Evolutionary conservation across 768 basidiomycete genomes (phyloP).

Genomic region (Podaxis rugospora): DNA sequence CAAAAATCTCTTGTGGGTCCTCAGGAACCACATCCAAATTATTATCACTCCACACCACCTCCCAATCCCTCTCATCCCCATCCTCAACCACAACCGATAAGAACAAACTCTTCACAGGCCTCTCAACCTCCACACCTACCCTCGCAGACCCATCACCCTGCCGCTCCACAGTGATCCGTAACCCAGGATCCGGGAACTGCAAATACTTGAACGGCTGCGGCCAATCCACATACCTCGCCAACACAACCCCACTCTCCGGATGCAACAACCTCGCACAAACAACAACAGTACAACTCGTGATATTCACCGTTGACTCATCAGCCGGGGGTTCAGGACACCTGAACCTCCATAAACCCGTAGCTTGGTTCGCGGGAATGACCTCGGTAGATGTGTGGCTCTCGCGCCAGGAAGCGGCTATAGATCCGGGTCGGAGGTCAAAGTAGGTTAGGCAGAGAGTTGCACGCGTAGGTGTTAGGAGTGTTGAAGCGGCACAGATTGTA

Average conservation of each 20-base stretch:
- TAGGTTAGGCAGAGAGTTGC: slow-evolving; percentile 51
- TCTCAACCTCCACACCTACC: slow-evolving; percentile 38
- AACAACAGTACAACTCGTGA: slow-evolving; percentile 47
- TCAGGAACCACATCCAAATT: slow-evolving; percentile 80
- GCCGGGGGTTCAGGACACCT: slow-evolving; percentile 45
- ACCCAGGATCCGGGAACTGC: slow-evolving; percentile 49
- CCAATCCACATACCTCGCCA: slow-evolving; percentile 72
- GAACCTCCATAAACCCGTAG: slow-evolving; percentile 68
- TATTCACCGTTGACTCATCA: slow-evolving; percentile 29
- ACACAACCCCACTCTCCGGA: slow-evolving; percentile 42
- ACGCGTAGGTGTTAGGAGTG: slow-evolving; percentile 39
- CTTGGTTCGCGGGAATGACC: slow-evolving; percentile 58
- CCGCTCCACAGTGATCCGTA: slow-evolving; percentile 37
- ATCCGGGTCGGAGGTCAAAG: slow-evolving; percentile 48
- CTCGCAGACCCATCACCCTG: slow-evolving; percentile 17
- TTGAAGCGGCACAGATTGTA: slow-evolving; percentile 77
- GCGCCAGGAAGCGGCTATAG: slow-evolving; percentile 19
- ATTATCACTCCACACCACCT: slow-evolving; percentile 73
- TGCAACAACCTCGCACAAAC: slow-evolving; percentile 59
- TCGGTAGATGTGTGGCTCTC: slow-evolving; percentile 18
- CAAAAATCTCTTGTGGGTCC: slow-evolving; percentile 59
- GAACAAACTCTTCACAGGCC: slow-evolving; percentile 76
- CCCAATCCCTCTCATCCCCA: slow-evolving; percentile 16
- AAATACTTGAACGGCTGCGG: slow-evolving; percentile 86
- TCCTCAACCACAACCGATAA: slow-evolving; percentile 46